Conservation (phyloP, 2,329 filamentous ascomycete species). For the Aurifilum marmelostoma region DNA sequence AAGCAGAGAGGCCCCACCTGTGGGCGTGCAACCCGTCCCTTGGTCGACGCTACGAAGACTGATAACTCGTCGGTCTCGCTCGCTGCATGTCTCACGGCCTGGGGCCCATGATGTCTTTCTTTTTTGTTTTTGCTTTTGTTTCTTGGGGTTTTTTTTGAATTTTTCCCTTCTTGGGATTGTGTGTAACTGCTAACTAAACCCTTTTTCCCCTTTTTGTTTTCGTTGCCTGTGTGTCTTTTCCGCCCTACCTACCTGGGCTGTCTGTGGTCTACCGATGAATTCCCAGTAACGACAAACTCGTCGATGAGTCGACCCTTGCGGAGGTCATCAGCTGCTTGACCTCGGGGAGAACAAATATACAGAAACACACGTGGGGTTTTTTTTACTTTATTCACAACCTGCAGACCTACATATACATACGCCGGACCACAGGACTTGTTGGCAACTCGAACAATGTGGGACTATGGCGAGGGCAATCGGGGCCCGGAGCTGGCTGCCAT, state of each 20-base stretch:
- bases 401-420: background rate
- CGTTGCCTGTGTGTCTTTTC: background rate
- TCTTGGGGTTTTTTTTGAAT: background rate
- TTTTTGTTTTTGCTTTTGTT: slow-evolving; percentile 1
- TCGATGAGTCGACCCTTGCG: slow-evolving; percentile 15
- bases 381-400: too few relatives aligned
- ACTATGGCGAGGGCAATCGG: slow-evolving; percentile 27
- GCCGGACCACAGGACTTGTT: background rate
- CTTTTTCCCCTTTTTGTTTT: background rate
- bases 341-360: slow-evolving; percentile 7
- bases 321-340: slow-evolving; percentile 17
- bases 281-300: background rate
- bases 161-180: background rate
- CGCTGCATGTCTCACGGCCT: slow-evolving; percentile 19
- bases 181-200: too few relatives aligned
- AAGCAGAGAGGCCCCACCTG: background rate
- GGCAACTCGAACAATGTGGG: slow-evolving; percentile 24
- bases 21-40: background rate
- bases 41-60: slow-evolving; percentile 3
- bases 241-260: background rate
- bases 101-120: slow-evolving; percentile 3
- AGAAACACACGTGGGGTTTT: background rate
- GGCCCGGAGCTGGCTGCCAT: slow-evolving; percentile 25
- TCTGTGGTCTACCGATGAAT: slow-evolving; percentile 7
- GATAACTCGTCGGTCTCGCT: slow-evolving; percentile 4